These are phyloP conservation scores for Xylaria sp. DNA, from an alignment of 2,329 filamentous ascomycete species.

Conservation along the genomic window DNA sequence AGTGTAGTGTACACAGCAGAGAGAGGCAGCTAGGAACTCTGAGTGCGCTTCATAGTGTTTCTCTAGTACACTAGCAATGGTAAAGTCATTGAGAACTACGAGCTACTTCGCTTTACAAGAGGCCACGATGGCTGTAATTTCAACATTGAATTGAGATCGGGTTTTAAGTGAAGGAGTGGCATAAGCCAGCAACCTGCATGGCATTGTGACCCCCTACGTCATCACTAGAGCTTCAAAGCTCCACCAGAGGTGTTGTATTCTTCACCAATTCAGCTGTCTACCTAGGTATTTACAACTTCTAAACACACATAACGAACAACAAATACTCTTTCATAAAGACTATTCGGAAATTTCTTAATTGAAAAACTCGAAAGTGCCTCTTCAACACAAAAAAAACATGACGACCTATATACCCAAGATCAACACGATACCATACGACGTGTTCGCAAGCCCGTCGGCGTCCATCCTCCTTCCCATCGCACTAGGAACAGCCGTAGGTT, in stretches of 20 bases:
- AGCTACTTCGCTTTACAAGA: not conserved
- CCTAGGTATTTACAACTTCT: not conserved
- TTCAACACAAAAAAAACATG: constrained; percentile 62
- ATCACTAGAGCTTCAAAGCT: constrained; percentile 25
- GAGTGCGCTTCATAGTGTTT: not conserved
- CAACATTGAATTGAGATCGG: constrained; percentile 13
- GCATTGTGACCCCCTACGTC: constrained; percentile 27
- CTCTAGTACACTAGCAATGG: not conserved
- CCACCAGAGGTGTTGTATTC: not conserved
- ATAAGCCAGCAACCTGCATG: constrained; percentile 9
- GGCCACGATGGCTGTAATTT: constrained; percentile 10
- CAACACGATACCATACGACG: constrained; percentile 72
- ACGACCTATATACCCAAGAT: constrained; percentile 82
- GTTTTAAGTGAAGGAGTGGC: not conserved
- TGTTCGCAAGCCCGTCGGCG: constrained; percentile 78
- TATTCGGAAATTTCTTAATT: not conserved
- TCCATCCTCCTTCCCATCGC: constrained; percentile 81
- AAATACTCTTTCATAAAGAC: no score
- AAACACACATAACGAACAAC: not conserved
- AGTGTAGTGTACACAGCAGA: not conserved
- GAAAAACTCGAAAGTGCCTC: not conserved
- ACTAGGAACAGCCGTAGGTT: constrained; percentile 79
- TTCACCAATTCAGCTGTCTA: constrained; percentile 2
- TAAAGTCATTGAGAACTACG: not conserved
- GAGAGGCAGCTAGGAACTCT: not conserved